Evolutionary conservation across 225 moss, liverwort and hornwort species (phyloP), one percentile per base, ranked within the genome.

Genomic region (Pseudisothecium myosuroides): DNA sequence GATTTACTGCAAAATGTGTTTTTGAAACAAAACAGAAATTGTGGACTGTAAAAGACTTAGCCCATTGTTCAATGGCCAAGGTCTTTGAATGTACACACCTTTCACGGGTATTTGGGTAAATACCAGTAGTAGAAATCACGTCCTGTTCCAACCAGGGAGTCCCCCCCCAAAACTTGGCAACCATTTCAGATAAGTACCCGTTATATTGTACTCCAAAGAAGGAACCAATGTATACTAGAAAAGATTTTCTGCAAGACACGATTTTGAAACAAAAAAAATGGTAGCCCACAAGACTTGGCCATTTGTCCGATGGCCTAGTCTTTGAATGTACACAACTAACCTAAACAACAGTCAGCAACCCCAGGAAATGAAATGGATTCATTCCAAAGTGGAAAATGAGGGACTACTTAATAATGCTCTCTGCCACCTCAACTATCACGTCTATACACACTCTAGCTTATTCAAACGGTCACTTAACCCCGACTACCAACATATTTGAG

Each of bases 381-480:
- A 54, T 69, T 92, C 80, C 73, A 63, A 76, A 79, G 68, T 90
- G 79, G 59, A 86, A 79, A 90, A 86, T 85, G 85, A 76, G 85
- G 62, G 80, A 79, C 82, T 83, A 88, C 31, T 68, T 45, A 66
- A 77, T 87, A 56, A 71, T 72, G 85, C 85, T 73, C 85, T 85
- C 73, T 47, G 73, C 12, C 49, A 69, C 78, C 86, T 77, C 77
- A 88, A 85, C 81, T 77, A 88, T 83, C 83, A 87, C 86, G 88
- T 89, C 87, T 89, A 64, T 89, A 82, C 89, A 92, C 55, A 89
- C 87, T 85, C 87, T 75, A 89, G 85, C 81, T 89, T 89, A 91
- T 92, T 87, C 80, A 83, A 88, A 90, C 83, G 58, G 83, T 68
- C 87, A 92, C 56, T 43, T 68, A 17, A 82, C 83, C 58, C 59